Evolutionary conservation across 1,284 basidiomycete species (phyloP), one percentile per base, ranked within the genome.

Genomic region (Cryptococcus hybrid): DNA sequence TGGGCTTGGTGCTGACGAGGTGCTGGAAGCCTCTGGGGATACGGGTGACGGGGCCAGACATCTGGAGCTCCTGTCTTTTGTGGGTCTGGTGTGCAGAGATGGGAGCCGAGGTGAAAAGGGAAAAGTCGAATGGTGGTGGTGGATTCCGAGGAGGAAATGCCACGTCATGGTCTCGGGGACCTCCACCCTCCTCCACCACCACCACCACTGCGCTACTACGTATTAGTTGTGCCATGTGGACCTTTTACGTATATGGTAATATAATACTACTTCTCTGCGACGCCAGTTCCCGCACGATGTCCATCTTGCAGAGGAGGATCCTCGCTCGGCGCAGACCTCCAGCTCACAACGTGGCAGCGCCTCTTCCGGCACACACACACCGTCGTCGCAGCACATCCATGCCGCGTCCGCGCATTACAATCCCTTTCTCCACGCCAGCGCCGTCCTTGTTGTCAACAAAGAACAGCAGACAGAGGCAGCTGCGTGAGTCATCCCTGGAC

Each of bases 1-100:
- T 61, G 18, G 49, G 44, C 39, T 44, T 54, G 3, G 56, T 54
- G 11, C 51, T 49, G 39, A 57, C 61, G 50, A 74, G 65, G 56
- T 75, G 71, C 43, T 69, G 69, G 3, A 72, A 55, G 30, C 71
- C 71, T 70, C 40, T 9, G 40, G 40, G 40, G 40, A 42, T 42
- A 42, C 40, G 40, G 40, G 40, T n/a, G 9, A 42, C n/a, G 40
- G 40, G 40, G 9, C 9, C n/a, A 42, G 40, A 42, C 43, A 13
- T 7, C 43, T 6, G 18, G 18, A 18, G 18, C 18, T 18, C 18
- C 18, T 18, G 18, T 18, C 18, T 18, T 30, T 18, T 18, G 18
- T 18, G 18, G 18, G 18, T 18, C 18, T 18, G 18, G 18, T 18
- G 18, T 18, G 18, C 18, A 18, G 18, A 18, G 18, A 18, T 18